Evolutionary conservation across 164 flowering plant genomes (phyloP).

Genomic region (Liriodendron chinense): DNA sequence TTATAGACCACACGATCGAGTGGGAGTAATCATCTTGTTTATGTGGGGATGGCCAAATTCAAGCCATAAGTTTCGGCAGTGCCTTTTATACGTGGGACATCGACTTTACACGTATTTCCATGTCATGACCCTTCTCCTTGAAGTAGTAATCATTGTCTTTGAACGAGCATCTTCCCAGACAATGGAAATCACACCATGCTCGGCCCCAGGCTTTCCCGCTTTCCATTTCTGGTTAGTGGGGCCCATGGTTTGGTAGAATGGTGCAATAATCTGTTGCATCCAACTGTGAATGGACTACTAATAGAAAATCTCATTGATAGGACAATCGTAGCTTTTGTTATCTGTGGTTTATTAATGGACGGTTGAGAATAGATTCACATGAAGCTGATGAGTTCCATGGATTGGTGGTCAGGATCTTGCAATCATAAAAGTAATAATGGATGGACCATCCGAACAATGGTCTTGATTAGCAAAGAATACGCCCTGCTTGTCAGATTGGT

Average conservation of each 20-base stretch:
- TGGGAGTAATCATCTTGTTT: constrained; percentile 10
- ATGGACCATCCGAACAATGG: too few relatives aligned
- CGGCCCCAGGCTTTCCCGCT: not conserved
- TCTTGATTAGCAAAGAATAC: too few relatives aligned
- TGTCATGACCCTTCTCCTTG: constrained; percentile 21
- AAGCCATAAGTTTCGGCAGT: constrained; percentile 35
- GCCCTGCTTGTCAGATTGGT: too few relatives aligned
- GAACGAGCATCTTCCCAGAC: constrained; percentile 17
- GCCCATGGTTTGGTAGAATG: not conserved
- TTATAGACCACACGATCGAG: not conserved
- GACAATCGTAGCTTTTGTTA: too few relatives aligned
- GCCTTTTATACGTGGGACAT: constrained; percentile 2
- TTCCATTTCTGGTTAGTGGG: not conserved
- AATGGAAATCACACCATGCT: not conserved
- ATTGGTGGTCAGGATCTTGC: too few relatives aligned
- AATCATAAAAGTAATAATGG: too few relatives aligned
- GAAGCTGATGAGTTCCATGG: too few relatives aligned
- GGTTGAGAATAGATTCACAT: too few relatives aligned
- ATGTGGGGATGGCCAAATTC: constrained; percentile 15
- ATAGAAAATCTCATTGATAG: too few relatives aligned
- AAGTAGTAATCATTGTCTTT: constrained; percentile 37
- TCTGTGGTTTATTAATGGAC: too few relatives aligned
- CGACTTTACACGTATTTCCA: constrained; percentile 36
- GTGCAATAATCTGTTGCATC: too few relatives aligned
- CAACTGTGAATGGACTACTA: too few relatives aligned